Evolutionary conservation across 2,329 filamentous ascomycete genomes (phyloP).

Genomic region (Fusarium robinianum): DNA sequence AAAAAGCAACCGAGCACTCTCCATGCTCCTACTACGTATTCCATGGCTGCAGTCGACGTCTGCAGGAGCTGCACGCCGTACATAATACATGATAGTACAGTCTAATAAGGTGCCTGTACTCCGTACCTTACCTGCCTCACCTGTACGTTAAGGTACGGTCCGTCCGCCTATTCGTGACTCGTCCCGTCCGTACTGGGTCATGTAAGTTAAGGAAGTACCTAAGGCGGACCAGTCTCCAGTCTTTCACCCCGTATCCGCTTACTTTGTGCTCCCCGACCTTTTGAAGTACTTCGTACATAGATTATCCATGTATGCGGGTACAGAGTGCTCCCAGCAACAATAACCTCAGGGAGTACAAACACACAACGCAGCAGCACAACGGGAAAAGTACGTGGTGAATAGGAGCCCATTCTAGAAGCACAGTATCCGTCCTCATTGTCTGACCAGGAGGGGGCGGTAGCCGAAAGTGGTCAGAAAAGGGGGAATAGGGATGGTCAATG

Average conservation of each 20-base stretch:
- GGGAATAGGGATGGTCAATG: conserved; percentile 22
- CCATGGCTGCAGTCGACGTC: no score
- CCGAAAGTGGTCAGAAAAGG: conserved; percentile 29
- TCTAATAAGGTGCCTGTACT: conserved; percentile 23
- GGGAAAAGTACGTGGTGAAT: no score
- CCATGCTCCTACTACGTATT: no score
- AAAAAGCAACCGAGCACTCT: no score
- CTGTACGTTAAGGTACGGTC: conserved; percentile 11
- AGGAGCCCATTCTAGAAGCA: conserved; percentile 3
- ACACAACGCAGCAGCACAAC: conserved; percentile 1
- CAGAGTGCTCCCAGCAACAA: no score
- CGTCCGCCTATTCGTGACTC: conserved; percentile 7
- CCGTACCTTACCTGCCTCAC: no score
- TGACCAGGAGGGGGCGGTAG: conserved; percentile 19
- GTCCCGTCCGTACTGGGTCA: conserved; percentile 1
- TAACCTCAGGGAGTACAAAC: no score
- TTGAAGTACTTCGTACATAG: no score
- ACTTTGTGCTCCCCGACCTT: conserved; percentile 28
- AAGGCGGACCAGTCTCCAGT: no score
- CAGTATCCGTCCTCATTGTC: not conserved
- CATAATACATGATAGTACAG: not conserved
- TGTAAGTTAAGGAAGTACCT: no score
- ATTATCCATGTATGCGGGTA: conserved; percentile 7
- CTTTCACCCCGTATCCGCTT: conserved; percentile 22
- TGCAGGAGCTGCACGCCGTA: conserved; percentile 4